These are phyloP conservation scores for Xylariaceae sp. DNA, from an alignment of 2,329 filamentous ascomycete species.

Conservation along the genomic window DNA sequence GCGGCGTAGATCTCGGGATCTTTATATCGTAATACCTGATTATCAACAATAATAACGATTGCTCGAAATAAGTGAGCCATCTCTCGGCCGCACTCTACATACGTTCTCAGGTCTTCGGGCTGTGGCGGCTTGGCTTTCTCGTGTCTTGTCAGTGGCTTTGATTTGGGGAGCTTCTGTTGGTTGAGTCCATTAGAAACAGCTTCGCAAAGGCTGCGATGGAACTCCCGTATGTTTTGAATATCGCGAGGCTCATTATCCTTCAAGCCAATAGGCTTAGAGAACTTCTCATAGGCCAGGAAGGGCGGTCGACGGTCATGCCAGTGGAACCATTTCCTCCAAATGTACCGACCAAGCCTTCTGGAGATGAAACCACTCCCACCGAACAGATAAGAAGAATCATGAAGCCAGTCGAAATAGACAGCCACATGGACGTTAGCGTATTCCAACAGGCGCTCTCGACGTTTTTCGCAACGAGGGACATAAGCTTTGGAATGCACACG, in stretches of 20 bases:
- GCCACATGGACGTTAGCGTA: neutral
- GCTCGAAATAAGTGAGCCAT: conserved; percentile 12
- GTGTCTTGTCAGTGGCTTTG: neutral
- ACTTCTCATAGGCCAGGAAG: conserved; percentile 6
- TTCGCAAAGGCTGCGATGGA: conserved; percentile 10
- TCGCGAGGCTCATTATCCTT: neutral
- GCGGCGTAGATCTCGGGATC: conserved; percentile 5
- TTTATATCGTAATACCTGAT: conserved; percentile 5
- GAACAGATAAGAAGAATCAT: neutral
- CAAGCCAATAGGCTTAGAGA: conserved; percentile 9
- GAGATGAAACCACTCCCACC: neutral
- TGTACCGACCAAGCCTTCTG: conserved; percentile 3
- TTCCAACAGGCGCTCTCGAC: neutral
- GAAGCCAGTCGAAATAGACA: neutral
- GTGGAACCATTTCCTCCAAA: conserved; percentile 9
- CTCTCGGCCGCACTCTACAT: neutral
- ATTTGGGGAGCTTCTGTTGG: conserved; percentile 4
- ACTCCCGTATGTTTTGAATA: conserved; percentile 2
- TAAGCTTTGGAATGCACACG: neutral
- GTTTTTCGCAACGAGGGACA: neutral
- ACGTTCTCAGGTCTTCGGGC: neutral
- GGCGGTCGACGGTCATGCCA: conserved; percentile 8
- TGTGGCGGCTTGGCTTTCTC: neutral
- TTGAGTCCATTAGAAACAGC: conserved; percentile 3
- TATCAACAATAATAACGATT: conserved; percentile 7